These are phyloP conservation scores for Saccharomycopsis schoenii DNA, from an alignment of 805 yeast genomes.

Conservation along the genomic window DNA sequence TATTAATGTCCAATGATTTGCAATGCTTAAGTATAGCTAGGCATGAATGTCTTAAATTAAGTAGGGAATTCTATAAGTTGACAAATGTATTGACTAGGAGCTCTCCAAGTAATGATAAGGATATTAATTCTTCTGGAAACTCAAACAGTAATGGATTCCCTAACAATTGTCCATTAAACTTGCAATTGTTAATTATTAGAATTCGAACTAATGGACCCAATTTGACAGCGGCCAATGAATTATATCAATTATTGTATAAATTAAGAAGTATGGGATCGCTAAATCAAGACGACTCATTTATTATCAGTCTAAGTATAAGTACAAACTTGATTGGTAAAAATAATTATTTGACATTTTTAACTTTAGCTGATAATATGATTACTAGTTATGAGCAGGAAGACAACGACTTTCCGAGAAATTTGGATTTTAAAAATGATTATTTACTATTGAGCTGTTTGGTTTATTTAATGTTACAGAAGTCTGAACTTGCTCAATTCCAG, in stretches of 20 bases:
- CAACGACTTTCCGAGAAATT: not conserved
- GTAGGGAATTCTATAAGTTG: slow-evolving; percentile 18
- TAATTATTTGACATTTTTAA: slow-evolving; percentile 23
- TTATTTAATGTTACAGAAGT: slow-evolving; percentile 22
- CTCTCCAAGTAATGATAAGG: not conserved
- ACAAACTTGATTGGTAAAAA: slow-evolving; percentile 24
- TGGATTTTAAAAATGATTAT: slow-evolving; percentile 8
- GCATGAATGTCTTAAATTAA: slow-evolving; percentile 22
- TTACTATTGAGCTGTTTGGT: slow-evolving; percentile 20
- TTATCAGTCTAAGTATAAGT: slow-evolving; percentile 20
- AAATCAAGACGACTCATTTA: slow-evolving; percentile 5
- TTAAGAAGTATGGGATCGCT: slow-evolving; percentile 7
- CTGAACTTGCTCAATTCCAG: slow-evolving; percentile 7
- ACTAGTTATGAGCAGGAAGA: not conserved
- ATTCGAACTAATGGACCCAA: slow-evolving; percentile 22
- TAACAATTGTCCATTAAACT: slow-evolving; percentile 18
- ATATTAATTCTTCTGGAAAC: not conserved
- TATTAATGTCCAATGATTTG: slow-evolving; percentile 21
- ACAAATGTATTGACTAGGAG: slow-evolving; percentile 2
- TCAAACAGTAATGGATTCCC: slow-evolving; percentile 17
- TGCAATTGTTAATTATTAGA: slow-evolving; percentile 21
- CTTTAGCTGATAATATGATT: slow-evolving; percentile 20
- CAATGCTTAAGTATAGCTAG: slow-evolving; percentile 20
- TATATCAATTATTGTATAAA: slow-evolving; percentile 13
- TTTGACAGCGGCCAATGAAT: slow-evolving; percentile 15